phyloP scores from a whole-genome alignment of 495 filamentous ascomycete species.

The Pseudevernia furfuracea region DNA sequence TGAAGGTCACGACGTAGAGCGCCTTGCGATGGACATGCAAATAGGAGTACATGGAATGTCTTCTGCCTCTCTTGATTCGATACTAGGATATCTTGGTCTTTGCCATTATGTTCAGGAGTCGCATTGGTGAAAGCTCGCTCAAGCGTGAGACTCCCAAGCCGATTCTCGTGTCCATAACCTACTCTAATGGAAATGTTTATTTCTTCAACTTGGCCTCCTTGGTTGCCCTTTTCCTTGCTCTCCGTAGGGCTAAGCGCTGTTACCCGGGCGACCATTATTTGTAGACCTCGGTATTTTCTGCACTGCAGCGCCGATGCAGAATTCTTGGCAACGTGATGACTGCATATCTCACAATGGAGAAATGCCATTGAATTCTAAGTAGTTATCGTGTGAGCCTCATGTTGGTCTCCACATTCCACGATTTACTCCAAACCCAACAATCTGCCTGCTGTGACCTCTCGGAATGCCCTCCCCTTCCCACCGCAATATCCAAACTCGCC shows the following conservation, averaged over 20 bases:
- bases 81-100: not conserved
- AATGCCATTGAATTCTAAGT: not conserved
- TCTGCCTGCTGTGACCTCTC: not conserved
- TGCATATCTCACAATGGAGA: not conserved
- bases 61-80: not conserved
- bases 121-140: not conserved
- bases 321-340: not conserved
- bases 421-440: not conserved
- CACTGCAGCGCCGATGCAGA: not conserved
- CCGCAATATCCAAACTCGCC: conserved; percentile 1
- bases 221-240: not conserved
- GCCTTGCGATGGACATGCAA: not conserved
- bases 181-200: not conserved
- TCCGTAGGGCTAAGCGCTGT: not conserved
- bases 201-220: not conserved
- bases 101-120: not conserved
- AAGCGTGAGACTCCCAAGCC: not conserved
- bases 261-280: conserved; percentile 1
- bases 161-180: not conserved
- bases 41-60: not conserved
- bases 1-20: not conserved
- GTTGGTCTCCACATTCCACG: not conserved
- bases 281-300: not conserved
- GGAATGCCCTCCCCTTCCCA: conserved; percentile 1
- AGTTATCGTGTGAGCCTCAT: not conserved